Conservation (phyloP, 2,329 filamentous ascomycete species). For the Phoma sp. region DNA sequence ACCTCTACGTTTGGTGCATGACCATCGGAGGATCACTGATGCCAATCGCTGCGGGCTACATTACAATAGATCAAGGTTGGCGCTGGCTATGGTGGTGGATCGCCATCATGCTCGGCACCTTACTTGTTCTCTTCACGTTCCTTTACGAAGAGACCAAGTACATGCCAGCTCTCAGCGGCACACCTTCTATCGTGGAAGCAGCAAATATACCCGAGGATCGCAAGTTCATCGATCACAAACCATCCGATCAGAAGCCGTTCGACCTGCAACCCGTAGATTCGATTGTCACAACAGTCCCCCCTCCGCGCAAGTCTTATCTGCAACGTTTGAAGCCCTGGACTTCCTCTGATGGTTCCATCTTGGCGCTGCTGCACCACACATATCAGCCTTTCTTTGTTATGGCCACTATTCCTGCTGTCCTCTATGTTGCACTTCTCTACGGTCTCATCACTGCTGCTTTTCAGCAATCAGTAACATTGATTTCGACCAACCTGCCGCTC, state of each 20-base stretch:
- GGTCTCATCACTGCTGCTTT: constrained; percentile 12
- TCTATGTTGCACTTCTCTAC: constrained; percentile 14
- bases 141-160: constrained; percentile 50
- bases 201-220: not conserved
- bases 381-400: constrained; percentile 13
- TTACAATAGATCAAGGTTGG: constrained; percentile 55
- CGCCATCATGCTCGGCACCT: constrained; percentile 2
- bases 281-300: not conserved
- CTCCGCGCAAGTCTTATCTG: constrained; percentile 10
- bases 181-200: not conserved
- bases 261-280: constrained; percentile 10
- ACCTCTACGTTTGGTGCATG: constrained; percentile 52
- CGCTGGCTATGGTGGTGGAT: constrained; percentile 60
- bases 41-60: constrained; percentile 50
- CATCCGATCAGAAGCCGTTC: not conserved
- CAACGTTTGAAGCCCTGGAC: constrained; percentile 6
- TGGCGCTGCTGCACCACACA: constrained; percentile 2
- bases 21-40: constrained; percentile 47
- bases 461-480: constrained; percentile 9
- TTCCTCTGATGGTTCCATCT: constrained; percentile 3
- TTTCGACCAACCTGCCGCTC: constrained; percentile 5
- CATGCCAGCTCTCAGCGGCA: constrained; percentile 17
- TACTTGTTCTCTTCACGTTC: constrained; percentile 51
- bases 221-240: constrained; percentile 1
- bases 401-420: constrained; percentile 9